A percentile compares a stretch with the other conserved stretches of the same genome.
Evolutionary conservation across 495 filamentous ascomycete species (phyloP).

Genomic region (Penicillium daleae): DNA sequence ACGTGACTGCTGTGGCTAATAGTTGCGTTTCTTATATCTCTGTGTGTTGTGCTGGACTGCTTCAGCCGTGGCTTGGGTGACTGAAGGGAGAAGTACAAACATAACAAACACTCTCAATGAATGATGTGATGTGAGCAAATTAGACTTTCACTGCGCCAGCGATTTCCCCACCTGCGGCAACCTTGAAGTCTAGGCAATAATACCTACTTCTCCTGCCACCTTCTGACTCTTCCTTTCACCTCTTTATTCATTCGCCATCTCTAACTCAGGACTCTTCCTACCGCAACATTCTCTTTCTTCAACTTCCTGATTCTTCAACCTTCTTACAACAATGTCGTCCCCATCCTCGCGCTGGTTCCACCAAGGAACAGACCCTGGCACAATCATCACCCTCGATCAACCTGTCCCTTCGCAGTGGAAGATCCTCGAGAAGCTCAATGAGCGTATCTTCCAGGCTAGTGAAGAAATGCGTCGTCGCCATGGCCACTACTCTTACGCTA

Average conservation of each 20-base stretch:
- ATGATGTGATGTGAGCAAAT: no score
- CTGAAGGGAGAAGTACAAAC: no score
- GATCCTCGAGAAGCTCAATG: constrained; percentile 16
- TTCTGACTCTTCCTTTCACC: not conserved
- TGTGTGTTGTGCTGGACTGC: no score
- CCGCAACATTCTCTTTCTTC: constrained; percentile 1
- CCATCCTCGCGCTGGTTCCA: constrained; percentile 5
- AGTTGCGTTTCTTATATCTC: no score
- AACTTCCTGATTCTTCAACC: not conserved
- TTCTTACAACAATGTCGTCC: constrained; percentile 11
- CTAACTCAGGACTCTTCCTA: not conserved
- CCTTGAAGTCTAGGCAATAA: not conserved
- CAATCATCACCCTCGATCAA: constrained; percentile 12
- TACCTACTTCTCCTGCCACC: not conserved
- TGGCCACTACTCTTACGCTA: constrained; percentile 13
- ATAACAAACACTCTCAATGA: no score
- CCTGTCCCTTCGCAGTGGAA: constrained; percentile 12
- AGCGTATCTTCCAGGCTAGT: constrained; percentile 7
- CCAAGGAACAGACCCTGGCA: constrained; percentile 10
- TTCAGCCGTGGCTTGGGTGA: no score
- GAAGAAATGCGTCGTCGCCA: constrained; percentile 10
- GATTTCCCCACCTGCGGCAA: not conserved
- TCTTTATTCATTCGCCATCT: no score
- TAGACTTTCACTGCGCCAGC: no score
- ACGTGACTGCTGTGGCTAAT: no score